These are phyloP conservation scores for Cystobasidiopsis lactophilus DNA, from an alignment of 768 basidiomycete species.

Conservation along the genomic window DNA sequence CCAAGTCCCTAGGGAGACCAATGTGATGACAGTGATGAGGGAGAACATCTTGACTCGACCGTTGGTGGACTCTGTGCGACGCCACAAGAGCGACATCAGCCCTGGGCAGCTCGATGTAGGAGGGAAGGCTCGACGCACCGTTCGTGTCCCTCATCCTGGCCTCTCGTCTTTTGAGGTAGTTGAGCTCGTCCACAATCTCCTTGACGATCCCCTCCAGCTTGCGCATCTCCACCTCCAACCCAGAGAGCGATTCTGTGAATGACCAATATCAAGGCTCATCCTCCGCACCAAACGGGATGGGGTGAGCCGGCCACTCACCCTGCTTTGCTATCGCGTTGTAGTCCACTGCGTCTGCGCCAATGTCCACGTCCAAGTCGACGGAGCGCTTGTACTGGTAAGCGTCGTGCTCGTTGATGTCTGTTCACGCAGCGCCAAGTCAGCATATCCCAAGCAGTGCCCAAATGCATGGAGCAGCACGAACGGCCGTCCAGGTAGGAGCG, in stretches of 20 bases:
- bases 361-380: conserved; percentile 85
- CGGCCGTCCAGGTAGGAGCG: conserved; percentile 54
- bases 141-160: conserved; percentile 72
- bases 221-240: conserved; percentile 92
- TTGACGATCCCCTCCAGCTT: conserved; percentile 87
- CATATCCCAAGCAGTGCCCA: background rate
- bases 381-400: conserved; percentile 38
- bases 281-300: background rate
- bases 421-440: background rate
- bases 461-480: conserved; percentile 30
- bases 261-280: background rate
- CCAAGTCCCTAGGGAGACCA: conserved; percentile 68
- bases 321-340: conserved; percentile 99
- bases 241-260: conserved; percentile 54
- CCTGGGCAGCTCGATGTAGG: no score
- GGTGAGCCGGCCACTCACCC: conserved; percentile 2
- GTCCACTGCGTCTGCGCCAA: conserved; percentile 94
- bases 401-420: conserved; percentile 33
- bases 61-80: conserved; percentile 63
- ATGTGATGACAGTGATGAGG: conserved; percentile 58
- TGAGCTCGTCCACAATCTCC: conserved; percentile 82
- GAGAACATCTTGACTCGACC: conserved; percentile 77
- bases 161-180: conserved; percentile 75
- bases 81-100: background rate
- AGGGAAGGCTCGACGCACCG: conserved; percentile 28